These are phyloP conservation scores for Diphasiastrum complanatum DNA, from an alignment of 83 land plant genomes.

Conservation along the genomic window DNA sequence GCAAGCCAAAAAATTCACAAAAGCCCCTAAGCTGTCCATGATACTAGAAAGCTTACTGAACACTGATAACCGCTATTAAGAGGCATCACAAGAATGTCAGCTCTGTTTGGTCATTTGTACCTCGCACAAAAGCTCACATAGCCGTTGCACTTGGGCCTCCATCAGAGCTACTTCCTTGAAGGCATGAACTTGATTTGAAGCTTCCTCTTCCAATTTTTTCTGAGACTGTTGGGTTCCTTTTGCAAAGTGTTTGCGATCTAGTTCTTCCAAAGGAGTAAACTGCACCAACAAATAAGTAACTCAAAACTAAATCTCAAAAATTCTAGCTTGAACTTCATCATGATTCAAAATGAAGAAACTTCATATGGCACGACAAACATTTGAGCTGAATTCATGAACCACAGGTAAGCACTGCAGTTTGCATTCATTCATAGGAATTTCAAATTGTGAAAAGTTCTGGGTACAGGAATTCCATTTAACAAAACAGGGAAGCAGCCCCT, in stretches of 20 bases:
- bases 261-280: conserved; percentile 73
- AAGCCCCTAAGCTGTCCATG: too few relatives aligned
- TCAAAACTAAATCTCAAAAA: not conserved
- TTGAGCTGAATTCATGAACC: too few relatives aligned
- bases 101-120: conserved; percentile 41
- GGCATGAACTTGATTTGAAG: conserved; percentile 28
- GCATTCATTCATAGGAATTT: too few relatives aligned
- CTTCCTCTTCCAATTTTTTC: conserved; percentile 34
- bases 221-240: conserved; percentile 44
- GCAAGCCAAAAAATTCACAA: too few relatives aligned
- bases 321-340: too few relatives aligned
- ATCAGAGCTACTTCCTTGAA: conserved; percentile 65
- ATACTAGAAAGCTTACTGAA: too few relatives aligned
- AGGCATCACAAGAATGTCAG: too few relatives aligned
- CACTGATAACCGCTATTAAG: too few relatives aligned
- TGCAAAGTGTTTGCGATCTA: conserved; percentile 87
- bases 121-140: conserved; percentile 77
- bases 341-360: not conserved
- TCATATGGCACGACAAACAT: not conserved
- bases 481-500: too few relatives aligned
- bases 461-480: too few relatives aligned
- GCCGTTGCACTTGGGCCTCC: conserved; percentile 63
- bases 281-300: conserved; percentile 15
- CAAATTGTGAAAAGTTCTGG: too few relatives aligned
- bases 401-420: too few relatives aligned